A percentile compares a stretch with the other conserved stretches of the same genome.
Conservation (phyloP, 2,329 filamentous ascomycete genomes). For the Fusarium circinatum region DNA sequence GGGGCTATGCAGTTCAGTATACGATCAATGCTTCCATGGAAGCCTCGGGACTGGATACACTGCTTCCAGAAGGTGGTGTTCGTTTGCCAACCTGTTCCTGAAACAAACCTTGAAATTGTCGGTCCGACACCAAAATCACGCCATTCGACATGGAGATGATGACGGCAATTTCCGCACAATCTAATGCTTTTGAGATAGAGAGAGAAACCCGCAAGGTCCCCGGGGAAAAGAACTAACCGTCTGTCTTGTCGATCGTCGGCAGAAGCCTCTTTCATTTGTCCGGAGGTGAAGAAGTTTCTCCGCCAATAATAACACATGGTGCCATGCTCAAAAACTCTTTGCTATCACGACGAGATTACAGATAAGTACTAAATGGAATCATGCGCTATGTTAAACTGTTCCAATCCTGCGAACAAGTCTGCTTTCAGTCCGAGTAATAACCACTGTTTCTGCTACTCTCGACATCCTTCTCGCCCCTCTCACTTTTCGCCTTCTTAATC, state of each 20-base stretch:
- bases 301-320: neutral
- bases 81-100: neutral
- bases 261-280: neutral
- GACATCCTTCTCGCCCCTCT: neutral
- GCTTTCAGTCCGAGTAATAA: neutral
- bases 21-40: neutral
- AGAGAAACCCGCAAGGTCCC: neutral
- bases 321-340: neutral
- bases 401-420: neutral
- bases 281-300: neutral
- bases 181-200: too few species aligned
- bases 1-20: neutral
- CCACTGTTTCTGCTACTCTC: neutral
- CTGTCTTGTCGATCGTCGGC: neutral
- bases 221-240: rapidly evolving
- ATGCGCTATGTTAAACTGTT: rapidly evolving
- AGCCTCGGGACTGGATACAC: too few species aligned
- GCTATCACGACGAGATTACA: too few species aligned
- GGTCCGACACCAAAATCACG: neutral
- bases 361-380: too few species aligned
- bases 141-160: too few species aligned
- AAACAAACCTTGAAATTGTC: neutral
- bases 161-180: neutral
- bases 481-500: neutral
- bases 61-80: neutral